These are phyloP conservation scores for Poa pratensis DNA, from an alignment of 176 grass and related monocot species.

Conservation along the genomic window DNA sequence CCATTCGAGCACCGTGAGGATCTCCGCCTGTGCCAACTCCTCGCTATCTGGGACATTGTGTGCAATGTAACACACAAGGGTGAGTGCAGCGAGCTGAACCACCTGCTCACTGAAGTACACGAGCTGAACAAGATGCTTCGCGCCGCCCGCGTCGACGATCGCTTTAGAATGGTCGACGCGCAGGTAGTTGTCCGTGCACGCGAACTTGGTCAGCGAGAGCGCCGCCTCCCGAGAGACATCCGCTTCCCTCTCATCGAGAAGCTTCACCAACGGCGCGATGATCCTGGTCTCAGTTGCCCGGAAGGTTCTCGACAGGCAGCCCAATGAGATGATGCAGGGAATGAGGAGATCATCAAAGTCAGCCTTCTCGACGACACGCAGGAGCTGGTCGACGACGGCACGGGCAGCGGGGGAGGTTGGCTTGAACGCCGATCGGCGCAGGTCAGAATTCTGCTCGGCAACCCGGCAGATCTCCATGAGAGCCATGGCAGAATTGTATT, in stretches of 20 bases:
- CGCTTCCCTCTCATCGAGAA: conserved; percentile 87
- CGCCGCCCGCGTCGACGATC: conserved; percentile 72
- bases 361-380: conserved; percentile 85
- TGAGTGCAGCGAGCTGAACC: conserved; percentile 79
- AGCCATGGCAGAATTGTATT: conserved; percentile 92
- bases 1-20: conserved; percentile 90
- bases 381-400: conserved; percentile 92
- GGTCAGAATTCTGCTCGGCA: conserved; percentile 72
- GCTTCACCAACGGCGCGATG: conserved; percentile 77
- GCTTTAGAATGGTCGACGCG: conserved; percentile 89
- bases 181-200: conserved; percentile 76
- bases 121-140: conserved; percentile 93
- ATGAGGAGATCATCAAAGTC: conserved; percentile 88
- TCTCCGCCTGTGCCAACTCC: conserved; percentile 87
- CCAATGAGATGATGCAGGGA: conserved; percentile 80
- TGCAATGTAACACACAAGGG: conserved; percentile 79
- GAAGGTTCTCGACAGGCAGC: conserved; percentile 94
- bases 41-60: conserved; percentile 90
- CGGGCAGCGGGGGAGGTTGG: conserved; percentile 82
- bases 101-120: conserved; percentile 89
- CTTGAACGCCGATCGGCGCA: conserved; percentile 86
- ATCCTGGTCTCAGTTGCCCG: conserved; percentile 94
- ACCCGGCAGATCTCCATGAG: conserved; percentile 94
- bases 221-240: conserved; percentile 75
- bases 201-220: conserved; percentile 74